These are phyloP conservation scores for Dunaliella primolecta DNA, from an alignment of 139 green algal genomes.

Conservation along the genomic window DNA sequence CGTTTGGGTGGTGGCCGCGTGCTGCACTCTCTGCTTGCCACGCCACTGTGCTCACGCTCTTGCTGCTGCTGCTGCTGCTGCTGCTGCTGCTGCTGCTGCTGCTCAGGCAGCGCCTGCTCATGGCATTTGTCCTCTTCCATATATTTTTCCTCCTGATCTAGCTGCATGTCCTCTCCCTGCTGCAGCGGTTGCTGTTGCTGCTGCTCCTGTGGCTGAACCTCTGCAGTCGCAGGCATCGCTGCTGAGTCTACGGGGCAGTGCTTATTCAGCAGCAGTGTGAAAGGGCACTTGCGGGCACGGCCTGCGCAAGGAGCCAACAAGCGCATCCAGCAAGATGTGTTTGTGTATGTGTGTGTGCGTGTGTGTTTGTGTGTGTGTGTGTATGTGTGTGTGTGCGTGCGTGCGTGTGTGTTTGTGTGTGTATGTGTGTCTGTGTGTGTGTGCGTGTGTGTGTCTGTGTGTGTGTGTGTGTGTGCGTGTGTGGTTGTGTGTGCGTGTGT, in stretches of 20 bases:
- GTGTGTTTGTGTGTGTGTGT: not conserved
- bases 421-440: not conserved
- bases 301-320: conserved; percentile 23
- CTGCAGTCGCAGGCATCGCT: too few species aligned
- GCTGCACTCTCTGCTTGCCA: too few species aligned
- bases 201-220: not conserved
- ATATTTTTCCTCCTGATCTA: not conserved
- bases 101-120: conserved; percentile 1
- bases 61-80: conserved; percentile 4
- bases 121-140: too few species aligned
- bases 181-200: not conserved
- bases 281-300: conserved; percentile 50
- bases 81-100: conserved; percentile 3
- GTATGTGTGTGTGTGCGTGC: not conserved
- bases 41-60: not conserved
- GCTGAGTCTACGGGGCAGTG: conserved; percentile 74
- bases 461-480: not conserved
- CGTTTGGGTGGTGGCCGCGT: too few species aligned
- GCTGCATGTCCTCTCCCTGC: not conserved
- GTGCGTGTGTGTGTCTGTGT: not conserved
- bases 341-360: not conserved
- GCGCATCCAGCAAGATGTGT: not conserved
- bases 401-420: not conserved
- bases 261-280: conserved; percentile 53
- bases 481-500: not conserved